Conservation (phyloP, 345 rosid genomes). For the thale cress (Arabidopsis thaliana) region DNA sequence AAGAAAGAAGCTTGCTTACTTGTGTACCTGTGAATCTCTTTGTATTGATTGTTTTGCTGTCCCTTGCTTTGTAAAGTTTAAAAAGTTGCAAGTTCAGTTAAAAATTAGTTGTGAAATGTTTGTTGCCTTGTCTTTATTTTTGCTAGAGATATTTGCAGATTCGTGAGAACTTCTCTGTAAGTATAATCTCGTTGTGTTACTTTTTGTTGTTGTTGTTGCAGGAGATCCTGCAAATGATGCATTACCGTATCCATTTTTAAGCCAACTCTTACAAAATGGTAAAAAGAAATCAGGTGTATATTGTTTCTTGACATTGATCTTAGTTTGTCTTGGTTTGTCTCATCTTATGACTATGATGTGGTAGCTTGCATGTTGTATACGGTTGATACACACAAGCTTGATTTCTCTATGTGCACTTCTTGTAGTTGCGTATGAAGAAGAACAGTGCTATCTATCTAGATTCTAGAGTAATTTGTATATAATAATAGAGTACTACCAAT, state of each 20-base stretch:
- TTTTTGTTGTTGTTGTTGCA: constrained; percentile 37
- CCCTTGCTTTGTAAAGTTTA: background rate
- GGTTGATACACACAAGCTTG: background rate
- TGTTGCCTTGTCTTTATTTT: constrained; percentile 6
- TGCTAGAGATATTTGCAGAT: background rate
- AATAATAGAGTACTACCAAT: background rate
- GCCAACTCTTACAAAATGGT: background rate
- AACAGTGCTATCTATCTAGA: too few species aligned
- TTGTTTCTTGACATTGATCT: constrained; percentile 53
- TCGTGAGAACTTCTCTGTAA: background rate
- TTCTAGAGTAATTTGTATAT: background rate
- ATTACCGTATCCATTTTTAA: constrained; percentile 73
- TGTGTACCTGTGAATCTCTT: background rate
- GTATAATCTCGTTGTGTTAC: background rate
- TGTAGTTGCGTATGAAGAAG: too few species aligned
- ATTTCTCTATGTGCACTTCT: background rate
- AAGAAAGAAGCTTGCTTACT: constrained; percentile 2
- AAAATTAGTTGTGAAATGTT: background rate
- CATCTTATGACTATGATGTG: background rate
- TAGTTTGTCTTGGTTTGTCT: constrained; percentile 46
- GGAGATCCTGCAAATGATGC: constrained; percentile 97
- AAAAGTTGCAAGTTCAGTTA: constrained; percentile 16
- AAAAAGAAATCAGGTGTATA: background rate
- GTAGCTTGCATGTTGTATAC: background rate
- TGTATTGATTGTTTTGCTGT: background rate